Evolutionary conservation across 495 filamentous ascomycete species (phyloP), one percentile per base, ranked within the genome.

Genomic region (Echria macrotheca): DNA sequence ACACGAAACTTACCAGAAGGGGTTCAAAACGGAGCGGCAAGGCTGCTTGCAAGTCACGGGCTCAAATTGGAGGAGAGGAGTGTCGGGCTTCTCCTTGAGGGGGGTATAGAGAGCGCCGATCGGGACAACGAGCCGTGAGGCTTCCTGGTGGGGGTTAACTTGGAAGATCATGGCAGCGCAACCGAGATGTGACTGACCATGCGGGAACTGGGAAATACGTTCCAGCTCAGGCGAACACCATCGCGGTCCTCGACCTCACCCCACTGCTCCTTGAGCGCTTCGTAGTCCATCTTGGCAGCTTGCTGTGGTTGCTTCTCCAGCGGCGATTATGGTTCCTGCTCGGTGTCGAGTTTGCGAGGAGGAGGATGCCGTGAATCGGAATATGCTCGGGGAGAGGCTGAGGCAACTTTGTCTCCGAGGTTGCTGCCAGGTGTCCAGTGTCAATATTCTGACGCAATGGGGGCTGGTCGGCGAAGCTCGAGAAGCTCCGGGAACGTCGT

Each of bases 141-240:
- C 95, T 85, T 99, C 94, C 89, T 95, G 54, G 19, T 22, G 21
- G 44, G 19, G 47, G 19, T 47, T 62, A 50, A 62, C 50, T 22
- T 23, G 50, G 54, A 8, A 35, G 2, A 6, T 12, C 18, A 31
- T 18, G n/a, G 25, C 21, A 12, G 11, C 26, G 26, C 22, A 50
- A 29, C 25, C 18, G 41, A 44, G 18, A 23, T 11, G 37, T 44
- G 46, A 73, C 78, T 53, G 58, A 93, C 89, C 86, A 99, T 95
- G 63, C 94, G 91, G 65, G 91, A 87, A 75, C 91, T 96, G 49
- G 94, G 94, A 69, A 99, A 96, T 29, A 94, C 95, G 65, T 99
- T 99, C 94, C 94, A 99, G 70, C 93, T 96, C 47, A 99, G 80
- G 60, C 94, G 82, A 63, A 97, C 79, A 46, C 94, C 94, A 84